These are phyloP conservation scores for Lavandula angustifolia DNA, from an alignment of 257 asterid genomes.

Conservation along the genomic window DNA sequence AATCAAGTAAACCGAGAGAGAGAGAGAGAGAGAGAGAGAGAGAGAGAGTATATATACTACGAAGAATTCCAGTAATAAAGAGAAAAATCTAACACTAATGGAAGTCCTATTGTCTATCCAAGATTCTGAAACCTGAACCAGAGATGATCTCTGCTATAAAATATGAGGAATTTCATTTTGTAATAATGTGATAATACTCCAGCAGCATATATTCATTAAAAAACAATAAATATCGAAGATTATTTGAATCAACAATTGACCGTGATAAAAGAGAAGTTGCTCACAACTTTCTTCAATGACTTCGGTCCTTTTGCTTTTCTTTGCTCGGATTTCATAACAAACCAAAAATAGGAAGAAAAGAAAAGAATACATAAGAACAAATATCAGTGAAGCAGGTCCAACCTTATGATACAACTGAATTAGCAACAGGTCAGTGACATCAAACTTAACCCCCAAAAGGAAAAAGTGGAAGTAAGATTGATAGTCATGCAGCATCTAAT, in stretches of 20 bases:
- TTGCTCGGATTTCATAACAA: constrained; percentile 19
- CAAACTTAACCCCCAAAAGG: constrained; percentile 24
- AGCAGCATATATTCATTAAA: no score
- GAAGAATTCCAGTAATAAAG: no score
- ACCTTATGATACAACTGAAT: constrained; percentile 36
- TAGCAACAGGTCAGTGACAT: constrained; percentile 24
- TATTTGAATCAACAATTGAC: constrained; percentile 5
- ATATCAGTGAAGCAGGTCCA: constrained; percentile 12
- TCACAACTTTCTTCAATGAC: constrained; percentile 14
- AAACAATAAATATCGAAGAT: background rate
- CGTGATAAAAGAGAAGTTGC: background rate
- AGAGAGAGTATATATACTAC: no score
- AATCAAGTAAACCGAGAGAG: no score
- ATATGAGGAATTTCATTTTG: no score
- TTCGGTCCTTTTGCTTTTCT: constrained; percentile 4
- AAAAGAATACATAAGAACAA: constrained; percentile 5
- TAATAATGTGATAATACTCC: no score
- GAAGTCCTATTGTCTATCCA: no score
- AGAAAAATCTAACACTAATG: no score
- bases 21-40: no score
- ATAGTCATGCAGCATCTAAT: constrained; percentile 11
- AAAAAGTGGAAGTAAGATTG: constrained; percentile 2
- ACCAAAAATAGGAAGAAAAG: background rate
- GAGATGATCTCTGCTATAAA: no score
- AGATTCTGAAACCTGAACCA: no score